These are phyloP conservation scores for Pichia membranifaciens DNA, from an alignment of 805 yeast genomes.

Conservation along the genomic window DNA sequence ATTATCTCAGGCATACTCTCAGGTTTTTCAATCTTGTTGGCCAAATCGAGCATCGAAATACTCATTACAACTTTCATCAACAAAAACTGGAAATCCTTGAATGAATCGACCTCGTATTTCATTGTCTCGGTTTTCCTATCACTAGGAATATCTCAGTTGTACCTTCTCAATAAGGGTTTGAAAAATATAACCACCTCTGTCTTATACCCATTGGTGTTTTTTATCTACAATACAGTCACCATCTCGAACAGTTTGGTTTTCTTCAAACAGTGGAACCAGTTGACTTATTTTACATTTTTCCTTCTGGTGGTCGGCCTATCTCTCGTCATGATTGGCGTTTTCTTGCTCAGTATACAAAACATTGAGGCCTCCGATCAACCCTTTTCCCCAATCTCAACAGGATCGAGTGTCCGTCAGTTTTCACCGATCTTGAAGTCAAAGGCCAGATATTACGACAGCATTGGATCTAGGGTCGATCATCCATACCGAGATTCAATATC, in stretches of 20 bases:
- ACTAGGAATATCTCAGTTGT: slow-evolving; percentile 66
- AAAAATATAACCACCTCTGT: slow-evolving; percentile 66
- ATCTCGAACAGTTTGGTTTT: slow-evolving; percentile 60
- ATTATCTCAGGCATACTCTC: slow-evolving; percentile 68
- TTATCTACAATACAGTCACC: slow-evolving; percentile 70
- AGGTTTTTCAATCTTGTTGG: slow-evolving; percentile 79
- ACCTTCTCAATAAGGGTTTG: slow-evolving; percentile 68
- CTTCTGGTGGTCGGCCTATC: slow-evolving; percentile 41
- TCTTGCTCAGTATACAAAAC: slow-evolving; percentile 52
- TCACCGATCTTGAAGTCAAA: slow-evolving; percentile 2
- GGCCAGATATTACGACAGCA: background rate
- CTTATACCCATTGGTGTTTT: slow-evolving; percentile 78
- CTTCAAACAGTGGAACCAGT: slow-evolving; percentile 43
- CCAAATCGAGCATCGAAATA: slow-evolving; percentile 77
- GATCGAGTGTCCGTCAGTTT: background rate
- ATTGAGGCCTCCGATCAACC: slow-evolving; percentile 12
- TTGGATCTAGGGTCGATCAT: background rate
- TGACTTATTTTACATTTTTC: slow-evolving; percentile 31
- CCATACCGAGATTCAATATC: background rate
- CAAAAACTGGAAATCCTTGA: slow-evolving; percentile 28
- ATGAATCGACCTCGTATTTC: slow-evolving; percentile 39
- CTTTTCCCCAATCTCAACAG: background rate
- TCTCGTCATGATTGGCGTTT: slow-evolving; percentile 62
- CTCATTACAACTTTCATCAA: slow-evolving; percentile 40
- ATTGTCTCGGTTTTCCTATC: slow-evolving; percentile 50